Evolutionary conservation across 805 yeast genomes (phyloP), one percentile per base, ranked within the genome.

Genomic region (Hanseniaspora meyeri): DNA sequence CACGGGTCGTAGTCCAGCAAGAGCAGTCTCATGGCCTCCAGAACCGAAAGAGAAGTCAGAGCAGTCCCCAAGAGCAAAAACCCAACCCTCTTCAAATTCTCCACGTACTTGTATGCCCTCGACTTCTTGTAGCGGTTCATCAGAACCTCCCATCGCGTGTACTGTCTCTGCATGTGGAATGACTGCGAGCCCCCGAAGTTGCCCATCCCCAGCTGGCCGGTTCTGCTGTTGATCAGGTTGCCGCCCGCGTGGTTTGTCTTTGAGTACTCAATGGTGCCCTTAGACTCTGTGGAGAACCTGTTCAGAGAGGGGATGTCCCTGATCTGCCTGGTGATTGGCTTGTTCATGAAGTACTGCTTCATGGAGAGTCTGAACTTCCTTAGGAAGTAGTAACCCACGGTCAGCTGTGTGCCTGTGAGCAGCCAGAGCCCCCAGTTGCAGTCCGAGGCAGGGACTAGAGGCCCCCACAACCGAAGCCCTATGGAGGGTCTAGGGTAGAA

Each of bases 401-500:
- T 67, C 24, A 80, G 65, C 63, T 84, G 90, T 1, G 77, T 57
- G 0, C 78, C 79, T 2, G 81, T 72, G 51, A 82, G 65, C 0
- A 77, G 62, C 62, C 76, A 77, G 1, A 83, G 64, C 1, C 85
- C 86, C 2, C 72, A 66, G 36, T 69, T 64, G 64, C 82, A 79
- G 60, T 84, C 90, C 9, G 84, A 75, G 0, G 89, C 85, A 2
- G 91, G 91, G 1, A 81, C 83, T 24, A 84, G 65, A 0, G 88
- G 88, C 0, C 89, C 86, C 82, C 87, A 81, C 37, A 81, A 62
- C 59, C 71, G 70, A 53, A 83, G 70, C 0, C 87, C 87, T 24
- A 81, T 64, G 53, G 79, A 77, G 2, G 89, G 89, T 59, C 77
- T 68, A 46, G 73, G 68, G 52, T 68, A 66, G 46, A 67, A 66